Evolutionary conservation across 2,329 filamentous ascomycete genomes (phyloP).

Genomic region (Botrytis sinoallii): DNA sequence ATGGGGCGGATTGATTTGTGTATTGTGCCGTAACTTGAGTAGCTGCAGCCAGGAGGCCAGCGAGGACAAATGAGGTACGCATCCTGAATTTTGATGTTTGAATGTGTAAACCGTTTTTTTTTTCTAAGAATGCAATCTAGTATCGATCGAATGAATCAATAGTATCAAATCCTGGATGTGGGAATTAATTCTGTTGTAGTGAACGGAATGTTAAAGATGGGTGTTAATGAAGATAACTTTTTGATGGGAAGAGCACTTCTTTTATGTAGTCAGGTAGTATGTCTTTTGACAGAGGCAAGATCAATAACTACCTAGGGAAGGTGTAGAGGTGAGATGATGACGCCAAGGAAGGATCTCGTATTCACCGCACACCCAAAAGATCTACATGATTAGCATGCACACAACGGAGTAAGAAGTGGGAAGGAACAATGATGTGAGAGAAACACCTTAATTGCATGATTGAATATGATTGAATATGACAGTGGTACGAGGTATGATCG

Average conservation of each 20-base stretch:
- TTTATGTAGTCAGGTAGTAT: neutral
- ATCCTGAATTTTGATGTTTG: slow-evolving; percentile 20
- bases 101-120: neutral
- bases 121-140: neutral
- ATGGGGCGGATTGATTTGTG: slow-evolving; percentile 43
- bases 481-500: neutral
- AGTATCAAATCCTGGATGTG: neutral
- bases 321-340: slow-evolving; percentile 1
- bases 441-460: neutral
- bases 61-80: slow-evolving; percentile 26
- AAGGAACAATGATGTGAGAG: neutral
- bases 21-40: slow-evolving; percentile 32
- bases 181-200: neutral
- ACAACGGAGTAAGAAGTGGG: neutral
- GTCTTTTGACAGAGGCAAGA: neutral
- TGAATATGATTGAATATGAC: neutral
- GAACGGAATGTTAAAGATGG: neutral
- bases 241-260: neutral
- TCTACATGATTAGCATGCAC: neutral
- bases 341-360: slow-evolving; percentile 12
- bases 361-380: slow-evolving; percentile 1
- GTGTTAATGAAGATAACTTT: neutral
- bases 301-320: neutral
- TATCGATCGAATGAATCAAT: neutral
- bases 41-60: slow-evolving; percentile 25